Evolutionary conservation across 371 early-diverging fungal species (phyloP), one percentile per base, ranked within the genome.

Genomic region (Aphelidium insulamus): DNA sequence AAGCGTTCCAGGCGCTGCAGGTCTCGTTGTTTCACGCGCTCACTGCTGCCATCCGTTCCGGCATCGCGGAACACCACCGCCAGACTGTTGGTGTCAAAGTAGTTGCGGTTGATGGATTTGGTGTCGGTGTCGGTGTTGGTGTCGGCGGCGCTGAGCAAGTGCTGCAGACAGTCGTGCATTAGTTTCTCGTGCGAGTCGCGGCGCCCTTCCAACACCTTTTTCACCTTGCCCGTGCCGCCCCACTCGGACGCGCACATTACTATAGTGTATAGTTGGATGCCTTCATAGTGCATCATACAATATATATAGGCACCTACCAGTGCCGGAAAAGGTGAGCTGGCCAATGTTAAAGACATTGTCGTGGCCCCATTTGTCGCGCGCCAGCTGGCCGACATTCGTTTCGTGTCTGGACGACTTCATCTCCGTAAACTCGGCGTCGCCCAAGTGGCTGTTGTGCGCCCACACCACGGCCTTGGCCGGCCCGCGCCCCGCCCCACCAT

Each of bases 361-460:
- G n/a, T 14, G 16, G 7, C 49, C 49, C 26, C 37, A 46, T 18
- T 29, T 16, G 28, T 49, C 38, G n/a, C 52, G 49, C n/a, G 31
- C 32, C 2, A 52, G 41, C 21, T 52, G 52, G n/a, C 52, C 52
- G 26, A 52, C 43, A 30, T 48, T 52, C 14, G 42, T 14, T 38
- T 51, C 42, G 9, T 35, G 30, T 24, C 41, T 26, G 11, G 12
- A 4, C 33, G 21, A 18, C 3, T 49, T 49, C 45, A 42, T 40
- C 19, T 41, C 32, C 3, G 52, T 52, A 8, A 29, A 28, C 2
- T 39, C 24, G 12, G 49, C 52, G 24, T 52, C 52, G 4, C 52
- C 52, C 4, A 52, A 27, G 17, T 52, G 52, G 17, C 40, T 39
- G 32, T 44, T 44, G 21, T 44, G 44, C 7, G 49, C 49, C 52